Evolutionary conservation across 108 stramenopile genomes (phyloP), one percentile per base, ranked within the genome.

Genomic region (Schizochytrium sp.): DNA sequence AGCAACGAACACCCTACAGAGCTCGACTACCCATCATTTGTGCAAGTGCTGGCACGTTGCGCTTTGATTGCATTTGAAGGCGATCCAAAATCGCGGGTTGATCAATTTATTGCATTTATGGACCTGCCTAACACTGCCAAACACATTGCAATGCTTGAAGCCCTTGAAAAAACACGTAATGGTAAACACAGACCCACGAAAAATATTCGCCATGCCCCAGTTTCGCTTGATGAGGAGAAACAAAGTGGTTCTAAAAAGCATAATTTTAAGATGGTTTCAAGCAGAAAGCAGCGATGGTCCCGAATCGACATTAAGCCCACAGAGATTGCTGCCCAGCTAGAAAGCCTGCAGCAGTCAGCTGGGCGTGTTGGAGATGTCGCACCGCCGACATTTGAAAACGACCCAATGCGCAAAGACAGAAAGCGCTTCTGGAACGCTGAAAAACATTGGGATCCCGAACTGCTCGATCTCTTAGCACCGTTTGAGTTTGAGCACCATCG

Each of bases 401-500:
- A 83, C 15, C 47, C 76, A 53, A 47, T 55, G 53, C 47, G 53
- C 76, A 7, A 28, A 40, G 47, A 7, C 53, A 47, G 76, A n/a
- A 49, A 83, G 28, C 15, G 5, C 15, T 83, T 83, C 28, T 83
- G 76, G 76, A n/a, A 5, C 53, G 47, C 76, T n/a, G 76, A 83
- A 10, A 40, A 83, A 5, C 50, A 55, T 40, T 83, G 47, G 47
- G 53, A 55, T 10, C 76, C 76, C 10, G 47, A 17, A 53, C 53
- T 55, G 10, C 3, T 83, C 0, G 76, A 83, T 5, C 5, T 55
- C 28, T 2, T 83, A 28, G 76, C 50, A 8, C 50, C 47, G 5
- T 83, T 55, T 83, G 76, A 83, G 53, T 83, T 83, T 42, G 76
- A 83, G 3, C 49, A 83, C 76, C 10, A 55, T 10, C 76, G 76